Evolutionary conservation across 179 eudicot genomes (phyloP), one percentile per base, ranked within the genome.

Genomic region (Beta macrorhiza): DNA sequence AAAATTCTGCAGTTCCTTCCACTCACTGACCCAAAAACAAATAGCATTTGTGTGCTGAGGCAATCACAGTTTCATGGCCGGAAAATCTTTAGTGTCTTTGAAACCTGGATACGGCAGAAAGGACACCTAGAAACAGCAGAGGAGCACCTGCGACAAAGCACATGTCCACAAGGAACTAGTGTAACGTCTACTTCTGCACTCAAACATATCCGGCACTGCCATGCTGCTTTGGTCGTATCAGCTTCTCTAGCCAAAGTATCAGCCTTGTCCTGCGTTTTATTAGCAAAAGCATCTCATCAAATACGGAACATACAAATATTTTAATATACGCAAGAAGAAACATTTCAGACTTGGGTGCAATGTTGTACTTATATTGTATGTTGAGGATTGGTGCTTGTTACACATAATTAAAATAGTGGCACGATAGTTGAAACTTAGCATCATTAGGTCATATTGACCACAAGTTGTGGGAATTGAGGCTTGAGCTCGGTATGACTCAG

Each of bases 91-190:
- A 93, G 84, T 19, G 94, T 87, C 81, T 91, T 92, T 0, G 98
- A 88, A 73, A 93, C 99, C 85, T 90, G 98, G 59, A 92, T 75
- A 77, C 99, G 93, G 83, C 99, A 95, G 82, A 95, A 95, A 12
- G 99, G 99, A 75, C 99, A 95, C 90, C 90, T 90, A 22, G 99
- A 88, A 84, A 95, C 98, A 74, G 99, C 97, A 67, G 97, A 90
- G 17, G 98, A 93, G 86, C 99, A 95, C 86, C 95, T 89, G 52
- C 94, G 91, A 80, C 99, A 95, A 32, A 95, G 89, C 44, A 95
- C 99, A 75, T 95, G 99, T 59, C 99, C 99, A 75, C 99, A 95
- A 6, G 99, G 98, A 76, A 95, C 81, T 74, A 95, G 81, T 10
- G 98, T 84, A n/a, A 90, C 85, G 61, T 95, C 93, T 5, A 95